phyloP scores from a whole-genome alignment of 345 rosid genomes.

The Excoecaria agallocha region DNA sequence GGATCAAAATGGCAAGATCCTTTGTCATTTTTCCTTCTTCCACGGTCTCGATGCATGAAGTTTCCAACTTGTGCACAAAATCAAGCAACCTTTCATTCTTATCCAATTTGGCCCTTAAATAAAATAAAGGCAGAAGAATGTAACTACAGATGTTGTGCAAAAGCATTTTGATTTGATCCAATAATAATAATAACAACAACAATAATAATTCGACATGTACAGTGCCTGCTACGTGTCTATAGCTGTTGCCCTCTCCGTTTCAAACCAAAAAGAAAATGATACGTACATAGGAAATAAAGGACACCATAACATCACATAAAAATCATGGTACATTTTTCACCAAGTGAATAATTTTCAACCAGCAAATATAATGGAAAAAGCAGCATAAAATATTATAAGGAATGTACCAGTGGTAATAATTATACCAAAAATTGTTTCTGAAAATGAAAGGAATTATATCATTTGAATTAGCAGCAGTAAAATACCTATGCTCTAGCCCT shows the following conservation, averaged over 20 bases:
- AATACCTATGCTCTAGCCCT: conserved; percentile 87
- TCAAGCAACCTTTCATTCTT: conserved; percentile 62
- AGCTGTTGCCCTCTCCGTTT: too few species aligned
- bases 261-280: background rate
- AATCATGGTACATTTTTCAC: background rate
- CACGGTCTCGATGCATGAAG: conserved; percentile 77
- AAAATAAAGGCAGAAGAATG: background rate
- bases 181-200: too few species aligned
- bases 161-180: too few species aligned
- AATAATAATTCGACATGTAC: background rate
- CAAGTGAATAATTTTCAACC: background rate
- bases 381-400: background rate
- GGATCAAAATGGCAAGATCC: conserved; percentile 84
- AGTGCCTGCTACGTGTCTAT: too few species aligned
- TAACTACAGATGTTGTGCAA: background rate
- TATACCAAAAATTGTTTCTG: background rate
- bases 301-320: background rate
- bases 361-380: background rate
- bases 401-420: background rate
- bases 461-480: conserved; percentile 15
- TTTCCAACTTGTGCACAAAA: conserved; percentile 81
- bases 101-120: conserved; percentile 82
- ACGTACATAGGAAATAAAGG: background rate
- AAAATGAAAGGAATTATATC: background rate
- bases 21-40: conserved; percentile 94